Base-by-base conservation (phyloP, 208 protist species). In the Trypanosoma cruzi region DNA sequence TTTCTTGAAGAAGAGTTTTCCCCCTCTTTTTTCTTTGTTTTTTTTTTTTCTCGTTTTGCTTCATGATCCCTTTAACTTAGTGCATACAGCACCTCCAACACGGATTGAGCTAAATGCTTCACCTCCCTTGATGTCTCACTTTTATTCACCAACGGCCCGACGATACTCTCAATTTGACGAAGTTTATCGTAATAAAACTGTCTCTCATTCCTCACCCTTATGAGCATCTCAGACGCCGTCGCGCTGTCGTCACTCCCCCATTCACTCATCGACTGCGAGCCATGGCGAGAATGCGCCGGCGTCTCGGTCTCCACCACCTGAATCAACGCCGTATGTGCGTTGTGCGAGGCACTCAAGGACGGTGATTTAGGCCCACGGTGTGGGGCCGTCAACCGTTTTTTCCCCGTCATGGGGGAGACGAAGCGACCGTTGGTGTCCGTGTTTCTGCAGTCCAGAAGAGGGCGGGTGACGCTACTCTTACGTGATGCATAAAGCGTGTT, bases 131-230 rank as follows among this genome's bases (percentile, higher is more conserved):
- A 68, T 2, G 68, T 54, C 26, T 26, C 57, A 24, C 62, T 63
- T 62, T 75, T 75, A 4, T 59, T 69, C 24, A 66, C 74, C 22
- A 79, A 53, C 14, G 58, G 67, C 1, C 58, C 44, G 13, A 93
- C 81, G 11, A 96, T 62, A 34, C 65, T 71, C 71, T 93, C 86
- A 52, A 93, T 86, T 56, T 78, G 75, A 20, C 87, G 83, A 36
- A 93, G 76, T 75, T 93, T 96, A 63, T 91, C 89, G 65, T 92
- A 94, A 68, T 82, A 94, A 59, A 92, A 94, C 73, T 89, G 85
- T 18, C 83, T 74, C 54, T 90, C 85, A 44, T 59, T 55, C 48
- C 64, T 73, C n/a, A 67, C 49, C 26, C 66, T 58, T 31, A 71
- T 28, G 6, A 82, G 52, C 32, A 55, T 58, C 0, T 54, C 77